A percentile compares a stretch with the other conserved stretches of the same genome.
Conservation (phyloP, 139 green algal genomes). For the Picochlorum sp. region DNA sequence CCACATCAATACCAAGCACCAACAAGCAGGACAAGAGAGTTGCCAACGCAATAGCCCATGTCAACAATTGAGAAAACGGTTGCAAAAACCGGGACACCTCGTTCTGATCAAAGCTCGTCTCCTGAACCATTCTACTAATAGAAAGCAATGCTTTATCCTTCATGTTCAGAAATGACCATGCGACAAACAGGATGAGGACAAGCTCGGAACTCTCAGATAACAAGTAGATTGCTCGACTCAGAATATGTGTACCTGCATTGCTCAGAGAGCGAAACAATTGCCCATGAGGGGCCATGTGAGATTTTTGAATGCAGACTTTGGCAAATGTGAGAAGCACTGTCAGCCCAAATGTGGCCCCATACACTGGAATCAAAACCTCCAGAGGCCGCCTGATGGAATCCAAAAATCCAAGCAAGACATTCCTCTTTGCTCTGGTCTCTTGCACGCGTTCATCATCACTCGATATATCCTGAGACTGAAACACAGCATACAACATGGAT, state of each 20-base stretch:
- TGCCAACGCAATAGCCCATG: constrained; percentile 16
- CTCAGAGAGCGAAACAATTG: not conserved
- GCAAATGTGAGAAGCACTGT: not conserved
- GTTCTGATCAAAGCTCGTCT: constrained; percentile 4
- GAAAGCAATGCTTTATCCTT: constrained; percentile 13
- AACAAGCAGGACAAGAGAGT: constrained; percentile 4
- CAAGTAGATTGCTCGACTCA: not conserved
- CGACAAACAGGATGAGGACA: constrained; percentile 18
- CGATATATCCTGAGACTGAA: too few species aligned
- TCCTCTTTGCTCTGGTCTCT: too few species aligned
- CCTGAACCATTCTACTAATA: constrained; percentile 3
- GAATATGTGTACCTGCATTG: not conserved
- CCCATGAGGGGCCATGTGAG: not conserved
- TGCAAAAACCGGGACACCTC: constrained; percentile 8
- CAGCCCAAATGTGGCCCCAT: not conserved
- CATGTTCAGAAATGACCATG: constrained; percentile 14
- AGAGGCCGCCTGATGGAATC: not conserved
- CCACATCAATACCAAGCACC: constrained; percentile 19
- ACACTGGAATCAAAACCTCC: not conserved
- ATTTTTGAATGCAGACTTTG: not conserved
- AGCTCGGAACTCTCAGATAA: constrained; percentile 18
- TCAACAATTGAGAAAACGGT: constrained; percentile 10
- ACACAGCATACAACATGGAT: too few species aligned
- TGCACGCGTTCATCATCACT: too few species aligned
- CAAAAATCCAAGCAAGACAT: not conserved